phyloP scores from a whole-genome alignment of 2,329 filamentous ascomycete species.

The Alternaria triticimaculans region DNA sequence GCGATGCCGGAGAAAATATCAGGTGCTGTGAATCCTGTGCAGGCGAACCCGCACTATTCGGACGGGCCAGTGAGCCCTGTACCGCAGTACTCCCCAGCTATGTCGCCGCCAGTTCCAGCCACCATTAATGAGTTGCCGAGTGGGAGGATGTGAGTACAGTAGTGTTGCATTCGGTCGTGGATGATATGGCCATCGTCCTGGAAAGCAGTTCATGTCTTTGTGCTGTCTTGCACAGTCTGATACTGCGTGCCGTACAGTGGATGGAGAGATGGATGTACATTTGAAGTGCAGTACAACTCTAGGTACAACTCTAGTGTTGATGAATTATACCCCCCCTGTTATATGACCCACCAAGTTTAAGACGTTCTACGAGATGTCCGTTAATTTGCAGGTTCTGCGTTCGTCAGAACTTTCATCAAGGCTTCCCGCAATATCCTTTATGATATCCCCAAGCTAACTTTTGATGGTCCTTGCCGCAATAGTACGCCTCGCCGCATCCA shows the following conservation, averaged over 20 bases:
- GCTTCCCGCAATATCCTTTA: neutral
- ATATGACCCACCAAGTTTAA: neutral
- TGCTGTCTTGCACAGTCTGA: neutral
- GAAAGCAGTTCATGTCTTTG: neutral
- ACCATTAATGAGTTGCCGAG: conserved; percentile 16
- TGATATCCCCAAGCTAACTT: neutral
- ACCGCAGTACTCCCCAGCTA: conserved; percentile 14
- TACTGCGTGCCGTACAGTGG: neutral
- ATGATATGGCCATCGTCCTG: neutral
- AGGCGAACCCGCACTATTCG: conserved; percentile 11
- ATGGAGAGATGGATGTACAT: neutral
- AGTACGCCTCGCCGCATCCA: conserved; percentile 1
- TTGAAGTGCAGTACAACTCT: neutral
- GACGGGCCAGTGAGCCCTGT: conserved; percentile 13
- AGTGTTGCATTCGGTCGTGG: neutral
- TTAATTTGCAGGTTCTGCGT: neutral
- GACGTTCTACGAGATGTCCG: neutral
- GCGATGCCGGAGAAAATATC: conserved; percentile 10
- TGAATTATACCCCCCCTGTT: neutral
- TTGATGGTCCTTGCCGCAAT: conserved; percentile 1
- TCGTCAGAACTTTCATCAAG: neutral
- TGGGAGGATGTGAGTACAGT: conserved; percentile 7
- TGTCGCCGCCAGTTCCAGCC: neutral
- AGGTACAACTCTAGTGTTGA: neutral
- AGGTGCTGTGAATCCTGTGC: neutral